These are phyloP conservation scores for Fusarium verrucosum DNA, from an alignment of 2,329 filamentous ascomycete genomes.

Conservation along the genomic window DNA sequence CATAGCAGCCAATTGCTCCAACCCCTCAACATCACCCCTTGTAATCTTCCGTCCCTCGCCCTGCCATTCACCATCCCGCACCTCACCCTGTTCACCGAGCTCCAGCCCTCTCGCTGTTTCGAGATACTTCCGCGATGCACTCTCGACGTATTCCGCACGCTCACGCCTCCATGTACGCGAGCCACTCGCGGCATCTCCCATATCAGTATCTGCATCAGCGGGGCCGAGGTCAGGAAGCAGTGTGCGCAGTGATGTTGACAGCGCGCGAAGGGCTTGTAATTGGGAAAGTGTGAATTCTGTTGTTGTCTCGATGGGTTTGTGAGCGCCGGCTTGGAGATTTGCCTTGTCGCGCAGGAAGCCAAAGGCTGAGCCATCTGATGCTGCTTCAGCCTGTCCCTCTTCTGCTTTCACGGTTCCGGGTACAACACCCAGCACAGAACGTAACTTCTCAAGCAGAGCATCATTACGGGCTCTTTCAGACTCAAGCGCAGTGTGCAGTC, in stretches of 20 bases:
- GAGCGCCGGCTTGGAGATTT: slow-evolving; percentile 59
- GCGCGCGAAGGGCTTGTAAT: slow-evolving; percentile 77
- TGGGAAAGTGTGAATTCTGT: slow-evolving; percentile 84
- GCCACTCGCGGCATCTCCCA: slow-evolving; percentile 46
- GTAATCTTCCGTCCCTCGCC: slow-evolving; percentile 61
- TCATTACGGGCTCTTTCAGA: slow-evolving; percentile 78
- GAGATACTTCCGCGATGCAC: slow-evolving; percentile 78
- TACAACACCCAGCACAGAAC: slow-evolving; percentile 51
- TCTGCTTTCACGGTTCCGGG: slow-evolving; percentile 44
- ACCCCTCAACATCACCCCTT: slow-evolving; percentile 64
- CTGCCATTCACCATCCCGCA: slow-evolving; percentile 72
- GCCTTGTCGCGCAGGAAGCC: slow-evolving; percentile 67
- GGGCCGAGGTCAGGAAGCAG: slow-evolving; percentile 70
- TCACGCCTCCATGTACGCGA: slow-evolving; percentile 72
- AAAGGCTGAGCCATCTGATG: slow-evolving; percentile 50
- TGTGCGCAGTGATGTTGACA: slow-evolving; percentile 68
- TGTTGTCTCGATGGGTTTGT: slow-evolving; percentile 72
- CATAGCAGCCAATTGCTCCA: slow-evolving; percentile 62
- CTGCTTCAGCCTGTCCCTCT: slow-evolving; percentile 21
- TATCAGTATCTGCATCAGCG: slow-evolving; percentile 46
- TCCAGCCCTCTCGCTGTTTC: slow-evolving; percentile 76
- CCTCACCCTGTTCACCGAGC: slow-evolving; percentile 67
- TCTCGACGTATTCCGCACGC: slow-evolving; percentile 84
- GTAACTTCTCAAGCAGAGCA: slow-evolving; percentile 72
- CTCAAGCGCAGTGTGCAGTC: slow-evolving; percentile 74